A percentile compares a stretch with the other conserved stretches of the same genome.
phyloP scores from a whole-genome alignment of 2,329 filamentous ascomycete genomes.

The Aureobasidium uvarum region DNA sequence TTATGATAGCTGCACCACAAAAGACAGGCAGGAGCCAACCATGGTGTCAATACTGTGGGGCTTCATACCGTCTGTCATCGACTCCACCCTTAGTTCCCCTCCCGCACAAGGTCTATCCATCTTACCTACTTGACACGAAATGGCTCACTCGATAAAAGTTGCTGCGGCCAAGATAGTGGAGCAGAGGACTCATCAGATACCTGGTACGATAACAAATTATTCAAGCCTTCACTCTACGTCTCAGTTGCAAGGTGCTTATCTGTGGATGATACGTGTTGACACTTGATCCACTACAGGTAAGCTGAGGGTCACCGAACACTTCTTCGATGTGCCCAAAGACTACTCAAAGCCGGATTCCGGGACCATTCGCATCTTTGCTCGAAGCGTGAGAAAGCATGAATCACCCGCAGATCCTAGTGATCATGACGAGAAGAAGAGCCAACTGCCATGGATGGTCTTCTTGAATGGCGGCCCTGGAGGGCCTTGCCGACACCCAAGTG shows the following conservation, averaged over 20 bases:
- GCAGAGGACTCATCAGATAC: slow-evolving; percentile 46
- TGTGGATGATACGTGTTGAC: slow-evolving; percentile 19
- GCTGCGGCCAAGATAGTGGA: slow-evolving; percentile 49
- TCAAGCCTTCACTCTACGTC: background rate
- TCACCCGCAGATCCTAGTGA: slow-evolving; percentile 53
- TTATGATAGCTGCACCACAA: background rate
- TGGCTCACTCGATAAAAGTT: slow-evolving; percentile 31
- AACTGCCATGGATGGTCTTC: slow-evolving; percentile 64
- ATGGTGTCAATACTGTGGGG: background rate
- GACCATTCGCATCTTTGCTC: slow-evolving; percentile 72
- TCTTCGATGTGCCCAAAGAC: slow-evolving; percentile 84
- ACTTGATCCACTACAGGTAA: slow-evolving; percentile 56
- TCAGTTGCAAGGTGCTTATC: background rate
- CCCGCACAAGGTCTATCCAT: background rate
- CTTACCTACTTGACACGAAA: slow-evolving; percentile 11
- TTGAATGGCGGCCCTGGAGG: slow-evolving; percentile 85
- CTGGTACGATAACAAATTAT: slow-evolving; percentile 38
- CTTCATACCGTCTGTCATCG: background rate
- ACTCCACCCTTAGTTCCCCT: background rate
- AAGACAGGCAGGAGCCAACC: background rate
- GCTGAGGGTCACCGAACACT: slow-evolving; percentile 73
- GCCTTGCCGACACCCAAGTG: slow-evolving; percentile 71
- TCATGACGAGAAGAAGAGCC: slow-evolving; percentile 48
- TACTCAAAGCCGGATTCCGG: slow-evolving; percentile 60
- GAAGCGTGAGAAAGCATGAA: slow-evolving; percentile 67